These are phyloP conservation scores for Tolypocladium ophioglossoides DNA, from an alignment of 2,329 filamentous ascomycete species.

Conservation along the genomic window DNA sequence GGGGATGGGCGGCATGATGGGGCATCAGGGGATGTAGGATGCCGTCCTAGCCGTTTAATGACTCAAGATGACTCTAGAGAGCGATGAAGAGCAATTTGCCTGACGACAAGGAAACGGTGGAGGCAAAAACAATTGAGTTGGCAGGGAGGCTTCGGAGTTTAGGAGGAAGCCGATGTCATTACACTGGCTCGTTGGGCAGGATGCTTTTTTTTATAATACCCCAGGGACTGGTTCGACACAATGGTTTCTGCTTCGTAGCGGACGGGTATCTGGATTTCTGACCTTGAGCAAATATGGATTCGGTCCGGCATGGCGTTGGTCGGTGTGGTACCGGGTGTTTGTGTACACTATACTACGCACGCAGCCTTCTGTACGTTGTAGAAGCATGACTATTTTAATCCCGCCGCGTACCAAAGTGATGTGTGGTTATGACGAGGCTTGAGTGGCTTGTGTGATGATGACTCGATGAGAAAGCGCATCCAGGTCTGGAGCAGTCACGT, in stretches of 20 bases:
- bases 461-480: too few species aligned
- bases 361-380: background rate
- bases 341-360: background rate
- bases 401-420: background rate
- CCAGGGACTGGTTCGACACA: background rate
- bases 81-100: background rate
- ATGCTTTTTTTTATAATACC: conserved; percentile 2
- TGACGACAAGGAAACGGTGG: background rate
- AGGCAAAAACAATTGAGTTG: background rate
- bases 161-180: background rate
- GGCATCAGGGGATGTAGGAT: conserved; percentile 35
- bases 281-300: background rate
- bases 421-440: background rate
- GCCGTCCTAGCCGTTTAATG: too few species aligned
- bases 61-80: background rate
- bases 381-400: background rate
- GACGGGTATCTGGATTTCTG: background rate
- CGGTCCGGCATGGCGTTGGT: background rate
- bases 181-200: background rate
- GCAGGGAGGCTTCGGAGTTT: background rate
- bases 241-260: background rate
- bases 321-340: background rate
- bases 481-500: conserved; percentile 14
- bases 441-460: background rate
- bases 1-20: conserved; percentile 45